phyloP scores from a whole-genome alignment of 306 rosid species.

The Citrullus amarus region DNA sequence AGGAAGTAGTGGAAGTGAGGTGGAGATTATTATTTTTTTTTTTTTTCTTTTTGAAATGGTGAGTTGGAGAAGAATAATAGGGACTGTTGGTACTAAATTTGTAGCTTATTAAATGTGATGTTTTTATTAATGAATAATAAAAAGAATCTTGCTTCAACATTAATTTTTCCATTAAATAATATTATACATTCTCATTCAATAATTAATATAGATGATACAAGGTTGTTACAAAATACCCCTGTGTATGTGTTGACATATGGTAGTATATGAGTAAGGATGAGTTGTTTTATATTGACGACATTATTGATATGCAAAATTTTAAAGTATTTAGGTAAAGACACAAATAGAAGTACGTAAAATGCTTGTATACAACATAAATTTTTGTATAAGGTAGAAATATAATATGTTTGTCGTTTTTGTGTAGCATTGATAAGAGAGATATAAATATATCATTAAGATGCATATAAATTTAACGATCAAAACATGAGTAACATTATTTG shows the following conservation, averaged over 20 bases:
- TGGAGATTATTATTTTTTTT: no score
- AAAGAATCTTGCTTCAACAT: not conserved
- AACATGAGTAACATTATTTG: no score
- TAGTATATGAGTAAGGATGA: not conserved
- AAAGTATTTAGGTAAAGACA: no score
- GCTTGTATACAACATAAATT: no score
- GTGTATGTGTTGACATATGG: not conserved
- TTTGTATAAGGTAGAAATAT: no score
- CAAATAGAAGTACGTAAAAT: no score
- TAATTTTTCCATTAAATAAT: not conserved
- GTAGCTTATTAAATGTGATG: not conserved
- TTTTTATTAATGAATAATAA: not conserved
- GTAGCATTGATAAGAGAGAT: no score
- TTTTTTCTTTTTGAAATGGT: no score
- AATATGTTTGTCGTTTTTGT: no score
- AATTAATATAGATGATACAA: not conserved
- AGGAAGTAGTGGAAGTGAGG: no score
- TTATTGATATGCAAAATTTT: not conserved
- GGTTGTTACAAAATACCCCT: not conserved
- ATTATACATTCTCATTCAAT: not conserved
- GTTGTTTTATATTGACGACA: not conserved
- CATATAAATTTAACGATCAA: no score
- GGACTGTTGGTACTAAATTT: not conserved
- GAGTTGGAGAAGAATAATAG: not conserved
- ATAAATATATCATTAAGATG: no score